Conservation (phyloP, 331 rosid species). For the Telfairia occidentalis region DNA sequence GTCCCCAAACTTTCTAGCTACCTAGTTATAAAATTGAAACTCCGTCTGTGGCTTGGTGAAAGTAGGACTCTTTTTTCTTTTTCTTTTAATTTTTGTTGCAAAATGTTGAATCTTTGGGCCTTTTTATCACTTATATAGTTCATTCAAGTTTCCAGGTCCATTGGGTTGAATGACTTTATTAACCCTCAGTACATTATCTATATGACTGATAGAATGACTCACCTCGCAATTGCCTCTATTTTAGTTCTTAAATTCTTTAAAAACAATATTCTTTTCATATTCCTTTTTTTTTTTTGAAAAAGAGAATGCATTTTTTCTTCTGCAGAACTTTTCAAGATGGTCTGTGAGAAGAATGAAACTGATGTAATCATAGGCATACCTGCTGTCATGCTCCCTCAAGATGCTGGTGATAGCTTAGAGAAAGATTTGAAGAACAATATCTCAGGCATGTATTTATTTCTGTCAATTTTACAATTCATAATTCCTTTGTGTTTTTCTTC, state of each 20-base stretch:
- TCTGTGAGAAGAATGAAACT: slow-evolving; percentile 69
- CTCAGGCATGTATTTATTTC: slow-evolving; percentile 28
- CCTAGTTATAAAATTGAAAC: not conserved
- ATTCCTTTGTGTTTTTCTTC: not conserved
- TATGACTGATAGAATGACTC: not conserved
- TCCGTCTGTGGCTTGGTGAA: not conserved
- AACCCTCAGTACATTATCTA: not conserved
- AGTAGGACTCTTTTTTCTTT: not conserved
- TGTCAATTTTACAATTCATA: not conserved
- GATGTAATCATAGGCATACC: slow-evolving; percentile 71
- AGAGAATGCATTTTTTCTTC: slow-evolving; percentile 13
- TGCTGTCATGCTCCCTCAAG: slow-evolving; percentile 91
- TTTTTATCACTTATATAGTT: not conserved
- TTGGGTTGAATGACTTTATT: not conserved
- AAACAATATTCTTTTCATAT: not conserved
- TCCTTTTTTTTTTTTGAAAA: slow-evolving; percentile 12
- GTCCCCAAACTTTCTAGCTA: not conserved
- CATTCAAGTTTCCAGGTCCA: not conserved
- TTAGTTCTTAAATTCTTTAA: not conserved
- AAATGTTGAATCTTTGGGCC: not conserved
- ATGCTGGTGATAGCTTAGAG: slow-evolving; percentile 66
- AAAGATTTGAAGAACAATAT: slow-evolving; percentile 36
- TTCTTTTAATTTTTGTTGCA: not conserved
- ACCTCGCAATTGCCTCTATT: not conserved
- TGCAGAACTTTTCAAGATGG: slow-evolving; percentile 97